Evolutionary conservation across 208 protist genomes (phyloP), one percentile per base, ranked within the genome.

Genomic region (Kentomonas sorsogonicus): DNA sequence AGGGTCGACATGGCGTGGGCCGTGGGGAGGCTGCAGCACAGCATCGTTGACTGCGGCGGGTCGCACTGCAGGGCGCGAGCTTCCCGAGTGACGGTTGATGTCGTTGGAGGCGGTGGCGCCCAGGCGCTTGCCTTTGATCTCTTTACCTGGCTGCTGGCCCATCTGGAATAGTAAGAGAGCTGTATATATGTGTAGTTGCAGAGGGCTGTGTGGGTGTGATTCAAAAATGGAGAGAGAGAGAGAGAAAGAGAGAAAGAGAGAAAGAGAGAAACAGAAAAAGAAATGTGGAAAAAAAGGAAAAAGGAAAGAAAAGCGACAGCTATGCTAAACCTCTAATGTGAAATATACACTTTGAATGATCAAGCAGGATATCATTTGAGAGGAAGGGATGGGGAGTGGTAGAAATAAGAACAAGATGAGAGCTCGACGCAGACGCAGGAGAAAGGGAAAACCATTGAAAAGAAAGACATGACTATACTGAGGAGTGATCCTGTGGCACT

Each of bases 41-140:
- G 60, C 72, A 52, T 78, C 67, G 47, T 65, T 78, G 20, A 79
- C 61, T 0, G 66, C 62, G 30, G 60, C 74, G 13, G 73, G 60
- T 3, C 77, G 75, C 38, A 86, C 69, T 9, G 38, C 63, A 0
- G 67, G 48, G 29, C 55, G n/a, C n/a, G n/a, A n/a, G n/a, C n/a
- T n/a, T n/a, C 20, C 30, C 48, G 30, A 5, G 45, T 15, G 7
- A 45, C 22, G 38, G 38, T 10, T 51, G 23, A 29, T 10, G 23
- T 57, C 23, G 27, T 7, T 31, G 18, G 38, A 13, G 38, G 10
- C 44, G 4, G 52, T 57, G 52, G 25, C 29, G 40, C 16, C 15
- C 4, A 31, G 27, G 3, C 16, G 38, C n/a, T 46, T 30, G 51
- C 34, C 29, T 34, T 22, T 65, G 57, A 7, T 25, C 18, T 54